Base-by-base conservation (phyloP, 2,329 filamentous ascomycete genomes). In the Triangularia verruculosa region DNA sequence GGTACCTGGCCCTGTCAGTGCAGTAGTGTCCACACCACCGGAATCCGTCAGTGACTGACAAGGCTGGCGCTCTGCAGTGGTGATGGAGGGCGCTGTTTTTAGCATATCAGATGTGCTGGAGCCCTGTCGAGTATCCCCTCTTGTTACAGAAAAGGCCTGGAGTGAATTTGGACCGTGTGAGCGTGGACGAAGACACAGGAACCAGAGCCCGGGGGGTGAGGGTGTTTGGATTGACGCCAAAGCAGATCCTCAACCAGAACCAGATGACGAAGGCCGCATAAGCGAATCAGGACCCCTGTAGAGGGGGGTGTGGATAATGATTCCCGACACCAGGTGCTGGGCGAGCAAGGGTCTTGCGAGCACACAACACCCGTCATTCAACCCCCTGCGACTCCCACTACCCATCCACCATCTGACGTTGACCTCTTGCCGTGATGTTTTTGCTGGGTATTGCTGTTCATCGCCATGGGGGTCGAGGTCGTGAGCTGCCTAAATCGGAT, bases 31-130 rank as follows among this genome's bases (percentile, higher is more conserved):
- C 69, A 67, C 64, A 66, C 63, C 62, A 66, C 66, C 65, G 67
- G 69, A 64, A 66, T 65, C 63, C 43, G 34, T 59, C 57, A 66
- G 59, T 30, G 59, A 66, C 57, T 39, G 64, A 64, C 65, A 68
- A 64, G 66, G 68, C 67, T 69, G 59, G 64, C 60, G 62, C 60
- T 63, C 64, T 62, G 56, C 61, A 64, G 59, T 34, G n/a, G n/a
- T 55, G 62, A 66, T 51, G 65, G 65, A 59, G 27, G 62, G 65
- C 61, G 63, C 65, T 70, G 66, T 70, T 68, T 69, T 70, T 70
- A 68, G 68, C 64, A 68, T 65, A 43, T 61, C 25, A 58, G 68
- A 56, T 58, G 34, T 61, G 57, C 20, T 59, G 56, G 59, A 62
- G 65, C 68, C 65, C 62, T 66, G 67, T 63, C 64, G 54, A 25